Percentiles rank a stretch among this genome's conserved stretches.
phyloP scores from a whole-genome alignment of 305 asterid species.

The Rubia peregrina region DNA sequence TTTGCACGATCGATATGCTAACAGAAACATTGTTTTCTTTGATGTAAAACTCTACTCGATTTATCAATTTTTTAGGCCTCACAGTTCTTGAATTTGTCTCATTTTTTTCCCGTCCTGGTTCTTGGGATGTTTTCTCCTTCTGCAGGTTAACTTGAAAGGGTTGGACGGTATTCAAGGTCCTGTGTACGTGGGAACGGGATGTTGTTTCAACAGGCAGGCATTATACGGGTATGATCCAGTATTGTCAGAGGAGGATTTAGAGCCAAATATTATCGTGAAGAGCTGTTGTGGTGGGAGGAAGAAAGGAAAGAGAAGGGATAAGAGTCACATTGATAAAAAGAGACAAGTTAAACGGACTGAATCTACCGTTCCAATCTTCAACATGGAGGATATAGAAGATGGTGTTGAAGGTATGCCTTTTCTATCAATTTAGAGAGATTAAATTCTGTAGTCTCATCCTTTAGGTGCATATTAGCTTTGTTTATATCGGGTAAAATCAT shows the following conservation, averaged over 20 bases:
- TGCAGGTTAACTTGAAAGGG: conserved; percentile 86
- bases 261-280: conserved; percentile 71
- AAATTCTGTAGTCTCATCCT: neutral
- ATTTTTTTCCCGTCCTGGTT: neutral
- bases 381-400: conserved; percentile 68
- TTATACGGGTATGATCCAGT: conserved; percentile 82
- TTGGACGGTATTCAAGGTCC: conserved; percentile 91
- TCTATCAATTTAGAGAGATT: neutral
- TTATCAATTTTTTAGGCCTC: neutral
- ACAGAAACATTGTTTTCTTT: conserved; percentile 83
- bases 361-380: conserved; percentile 70
- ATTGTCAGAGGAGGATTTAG: conserved; percentile 75
- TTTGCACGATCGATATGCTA: conserved; percentile 85
- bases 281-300: conserved; percentile 85
- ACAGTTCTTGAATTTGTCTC: conserved; percentile 11
- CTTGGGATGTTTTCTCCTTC: neutral
- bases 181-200: conserved; percentile 86
- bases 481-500: neutral
- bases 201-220: conserved; percentile 87
- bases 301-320: conserved; percentile 51
- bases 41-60: conserved; percentile 46
- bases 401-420: conserved; percentile 63
- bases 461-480: neutral
- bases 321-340: conserved; percentile 58
- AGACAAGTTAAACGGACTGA: conserved; percentile 61